Conservation (phyloP, 352 stramenopile genomes). For the Pythium brassicae region DNA sequence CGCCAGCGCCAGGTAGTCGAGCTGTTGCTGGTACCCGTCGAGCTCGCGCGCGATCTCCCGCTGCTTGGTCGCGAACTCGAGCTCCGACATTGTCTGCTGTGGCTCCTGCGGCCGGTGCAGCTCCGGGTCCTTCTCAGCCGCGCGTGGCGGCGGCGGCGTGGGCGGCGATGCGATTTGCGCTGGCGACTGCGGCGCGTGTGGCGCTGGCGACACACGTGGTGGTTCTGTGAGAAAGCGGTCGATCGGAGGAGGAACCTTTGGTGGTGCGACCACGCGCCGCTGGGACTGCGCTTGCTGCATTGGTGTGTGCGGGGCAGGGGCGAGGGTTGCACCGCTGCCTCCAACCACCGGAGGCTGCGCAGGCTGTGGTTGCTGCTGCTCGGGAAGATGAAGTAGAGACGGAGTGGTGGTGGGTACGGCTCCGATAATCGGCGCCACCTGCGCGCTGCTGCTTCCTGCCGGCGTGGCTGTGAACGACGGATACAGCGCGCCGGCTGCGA, state of each 20-base stretch:
- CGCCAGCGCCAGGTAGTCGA: constrained; percentile 59
- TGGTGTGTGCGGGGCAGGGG: not conserved
- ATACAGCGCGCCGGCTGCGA: constrained; percentile 12
- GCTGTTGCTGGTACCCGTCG: constrained; percentile 32
- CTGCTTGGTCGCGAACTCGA: constrained; percentile 29
- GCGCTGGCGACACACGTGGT: not conserved
- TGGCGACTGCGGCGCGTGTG: not conserved
- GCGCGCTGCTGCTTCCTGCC: not conserved
- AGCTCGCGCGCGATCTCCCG: constrained; percentile 38
- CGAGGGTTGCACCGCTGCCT: not conserved
- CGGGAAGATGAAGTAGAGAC: not conserved
- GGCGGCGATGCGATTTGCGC: too few relatives aligned
- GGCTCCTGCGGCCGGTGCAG: not conserved
- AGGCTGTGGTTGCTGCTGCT: not conserved
- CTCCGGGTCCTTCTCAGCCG: not conserved
- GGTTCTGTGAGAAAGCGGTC: not conserved
- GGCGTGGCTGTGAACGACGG: constrained; percentile 20
- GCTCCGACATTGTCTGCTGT: constrained; percentile 9
- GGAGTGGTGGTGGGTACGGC: not conserved
- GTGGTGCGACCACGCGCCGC: not conserved
- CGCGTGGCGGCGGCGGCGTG: not conserved
- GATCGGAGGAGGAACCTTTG: not conserved
- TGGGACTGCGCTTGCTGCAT: not conserved
- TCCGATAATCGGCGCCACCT: not conserved
- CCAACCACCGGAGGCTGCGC: not conserved